Percentiles rank a stretch among this genome's conserved stretches.
Conservation (phyloP, 2,329 filamentous ascomycete genomes). For the Xylariaceae sp. region DNA sequence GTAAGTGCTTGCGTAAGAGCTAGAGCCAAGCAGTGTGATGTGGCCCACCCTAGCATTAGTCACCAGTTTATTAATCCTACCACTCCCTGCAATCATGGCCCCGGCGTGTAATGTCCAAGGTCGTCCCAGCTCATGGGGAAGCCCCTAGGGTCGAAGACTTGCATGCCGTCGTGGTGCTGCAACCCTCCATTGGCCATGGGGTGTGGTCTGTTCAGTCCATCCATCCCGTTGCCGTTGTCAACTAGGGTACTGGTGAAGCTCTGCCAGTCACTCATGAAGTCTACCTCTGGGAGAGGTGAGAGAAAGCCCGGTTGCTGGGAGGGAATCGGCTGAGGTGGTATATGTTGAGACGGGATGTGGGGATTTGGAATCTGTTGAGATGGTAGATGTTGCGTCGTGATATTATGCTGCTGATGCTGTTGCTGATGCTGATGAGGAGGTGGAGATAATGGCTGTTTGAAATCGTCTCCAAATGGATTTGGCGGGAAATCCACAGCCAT, state of each 20-base stretch:
- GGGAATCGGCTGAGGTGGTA: neutral
- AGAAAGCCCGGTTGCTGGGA: slow-evolving; percentile 7
- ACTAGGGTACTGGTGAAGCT: slow-evolving; percentile 30
- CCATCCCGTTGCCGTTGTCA: neutral
- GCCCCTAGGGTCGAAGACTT: slow-evolving; percentile 11
- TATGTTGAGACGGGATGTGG: neutral
- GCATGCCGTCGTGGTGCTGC: slow-evolving; percentile 10
- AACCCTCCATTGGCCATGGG: slow-evolving; percentile 1
- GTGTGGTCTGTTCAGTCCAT: too few relatives aligned
- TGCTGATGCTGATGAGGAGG: neutral
- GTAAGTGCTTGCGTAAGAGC: too few relatives aligned
- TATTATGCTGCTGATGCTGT: neutral
- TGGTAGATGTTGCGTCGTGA: neutral
- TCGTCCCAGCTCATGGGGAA: slow-evolving; percentile 29
- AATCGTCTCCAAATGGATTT: slow-evolving; percentile 9
- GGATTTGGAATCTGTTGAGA: neutral
- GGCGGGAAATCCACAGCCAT: slow-evolving; percentile 27
- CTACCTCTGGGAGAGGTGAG: slow-evolving; percentile 20
- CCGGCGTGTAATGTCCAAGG: slow-evolving; percentile 18
- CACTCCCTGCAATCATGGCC: neutral
- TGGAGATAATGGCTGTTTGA: slow-evolving; percentile 2
- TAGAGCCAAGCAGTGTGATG: too few relatives aligned
- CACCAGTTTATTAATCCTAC: neutral
- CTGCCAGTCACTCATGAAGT: slow-evolving; percentile 28
- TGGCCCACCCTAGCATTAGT: too few relatives aligned